These are phyloP conservation scores for Pleodorina starrii DNA, from an alignment of 139 green algal species.

Conservation along the genomic window DNA sequence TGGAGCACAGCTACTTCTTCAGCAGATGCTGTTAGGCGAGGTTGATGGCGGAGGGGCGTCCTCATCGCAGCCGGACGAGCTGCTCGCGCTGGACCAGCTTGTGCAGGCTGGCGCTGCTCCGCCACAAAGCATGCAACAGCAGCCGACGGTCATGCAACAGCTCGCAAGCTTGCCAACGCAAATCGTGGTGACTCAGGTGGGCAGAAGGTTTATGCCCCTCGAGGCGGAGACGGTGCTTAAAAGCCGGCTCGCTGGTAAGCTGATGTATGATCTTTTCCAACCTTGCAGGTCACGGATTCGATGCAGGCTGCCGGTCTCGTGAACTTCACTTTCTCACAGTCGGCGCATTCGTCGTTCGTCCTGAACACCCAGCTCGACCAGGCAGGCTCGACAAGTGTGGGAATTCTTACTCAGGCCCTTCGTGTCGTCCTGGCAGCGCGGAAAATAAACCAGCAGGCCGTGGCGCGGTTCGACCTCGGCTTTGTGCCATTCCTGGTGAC, in stretches of 20 bases:
- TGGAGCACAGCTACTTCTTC: slow-evolving; percentile 32
- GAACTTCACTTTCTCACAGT: slow-evolving; percentile 56
- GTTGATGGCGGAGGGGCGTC: slow-evolving; percentile 16
- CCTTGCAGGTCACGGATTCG: slow-evolving; percentile 31
- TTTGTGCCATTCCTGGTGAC: slow-evolving; percentile 38
- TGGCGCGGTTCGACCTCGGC: slow-evolving; percentile 39
- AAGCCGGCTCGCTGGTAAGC: neutral
- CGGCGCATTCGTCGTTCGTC: slow-evolving; percentile 43
- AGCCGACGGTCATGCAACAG: slow-evolving; percentile 22
- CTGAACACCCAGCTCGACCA: slow-evolving; percentile 44
- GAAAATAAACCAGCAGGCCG: slow-evolving; percentile 48
- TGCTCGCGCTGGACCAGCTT: slow-evolving; percentile 4
- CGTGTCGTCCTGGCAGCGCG: slow-evolving; percentile 47
- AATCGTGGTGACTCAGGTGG: slow-evolving; percentile 19
- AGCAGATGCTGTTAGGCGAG: slow-evolving; percentile 22
- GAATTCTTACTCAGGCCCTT: slow-evolving; percentile 40
- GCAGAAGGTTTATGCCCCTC: neutral
- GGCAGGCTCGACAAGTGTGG: slow-evolving; percentile 9
- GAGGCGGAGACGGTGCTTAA: slow-evolving; percentile 6
- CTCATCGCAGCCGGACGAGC: neutral
- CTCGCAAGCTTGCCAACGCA: slow-evolving; percentile 30
- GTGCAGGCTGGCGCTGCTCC: slow-evolving; percentile 7
- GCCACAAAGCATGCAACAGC: slow-evolving; percentile 15
- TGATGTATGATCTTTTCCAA: neutral
- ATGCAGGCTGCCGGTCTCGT: slow-evolving; percentile 52